phyloP scores from a whole-genome alignment of 75 land plant genomes.

The Pinus tabuliformis region DNA sequence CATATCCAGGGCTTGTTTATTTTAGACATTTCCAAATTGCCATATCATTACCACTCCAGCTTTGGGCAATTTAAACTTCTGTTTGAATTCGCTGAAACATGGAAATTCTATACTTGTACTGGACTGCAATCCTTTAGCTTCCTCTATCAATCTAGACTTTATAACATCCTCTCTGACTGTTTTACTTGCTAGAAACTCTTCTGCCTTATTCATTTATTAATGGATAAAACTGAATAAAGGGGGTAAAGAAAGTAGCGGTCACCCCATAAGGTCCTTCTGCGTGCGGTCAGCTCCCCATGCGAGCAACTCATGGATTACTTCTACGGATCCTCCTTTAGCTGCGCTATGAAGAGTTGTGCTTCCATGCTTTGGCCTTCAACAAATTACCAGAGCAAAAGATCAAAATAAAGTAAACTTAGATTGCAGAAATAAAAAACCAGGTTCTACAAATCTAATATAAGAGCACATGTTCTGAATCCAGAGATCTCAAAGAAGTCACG shows the following conservation, averaged over 20 bases:
- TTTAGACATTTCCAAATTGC: too few species aligned
- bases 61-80: too few species aligned
- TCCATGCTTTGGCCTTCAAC: conserved; percentile 15
- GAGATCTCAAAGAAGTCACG: too few species aligned
- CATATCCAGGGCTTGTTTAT: too few species aligned
- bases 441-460: too few species aligned
- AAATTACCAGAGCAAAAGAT: not conserved
- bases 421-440: too few species aligned
- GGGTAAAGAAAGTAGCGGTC: not conserved
- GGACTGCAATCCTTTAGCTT: not conserved
- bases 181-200: not conserved
- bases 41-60: too few species aligned
- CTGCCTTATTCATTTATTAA: not conserved
- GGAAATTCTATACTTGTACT: too few species aligned
- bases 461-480: too few species aligned
- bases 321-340: conserved; percentile 31
- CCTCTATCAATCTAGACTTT: not conserved
- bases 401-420: not conserved
- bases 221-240: not conserved
- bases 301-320: conserved; percentile 17
- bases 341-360: conserved; percentile 28
- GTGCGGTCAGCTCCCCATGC: conserved; percentile 32
- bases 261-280: conserved; percentile 8
- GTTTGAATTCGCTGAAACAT: too few species aligned
- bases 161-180: not conserved